Evolutionary conservation across 257 asterid genomes (phyloP).

Genomic region (Ballota nigra): DNA sequence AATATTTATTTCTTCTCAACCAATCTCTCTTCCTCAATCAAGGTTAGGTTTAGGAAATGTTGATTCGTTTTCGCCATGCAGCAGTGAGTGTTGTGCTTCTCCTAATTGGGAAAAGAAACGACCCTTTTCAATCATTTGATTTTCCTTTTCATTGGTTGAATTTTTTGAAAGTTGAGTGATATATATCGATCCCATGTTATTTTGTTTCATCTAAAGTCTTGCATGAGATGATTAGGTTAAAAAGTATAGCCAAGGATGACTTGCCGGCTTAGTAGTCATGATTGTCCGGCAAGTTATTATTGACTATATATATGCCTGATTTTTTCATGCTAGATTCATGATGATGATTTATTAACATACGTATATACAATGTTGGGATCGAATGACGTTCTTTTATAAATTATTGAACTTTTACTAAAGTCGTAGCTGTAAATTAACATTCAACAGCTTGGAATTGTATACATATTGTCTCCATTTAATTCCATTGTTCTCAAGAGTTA

Average conservation of each 20-base stretch:
- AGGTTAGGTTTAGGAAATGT: not conserved
- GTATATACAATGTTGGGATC: no score
- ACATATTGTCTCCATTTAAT: no score
- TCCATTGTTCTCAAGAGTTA: no score
- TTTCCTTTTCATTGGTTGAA: slow-evolving; percentile 8
- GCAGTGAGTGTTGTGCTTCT: slow-evolving; percentile 22
- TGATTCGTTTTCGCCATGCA: not conserved
- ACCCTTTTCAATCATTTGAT: not conserved
- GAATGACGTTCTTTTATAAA: not conserved
- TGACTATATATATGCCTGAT: slow-evolving; percentile 58
- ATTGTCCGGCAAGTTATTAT: slow-evolving; percentile 60
- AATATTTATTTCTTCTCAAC: slow-evolving; percentile 16
- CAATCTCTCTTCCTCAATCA: slow-evolving; percentile 20
- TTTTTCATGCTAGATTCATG: slow-evolving; percentile 55
- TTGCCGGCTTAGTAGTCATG: no score
- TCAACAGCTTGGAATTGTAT: no score
- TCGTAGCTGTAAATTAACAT: no score
- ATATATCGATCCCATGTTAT: no score
- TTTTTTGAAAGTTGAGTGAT: not conserved
- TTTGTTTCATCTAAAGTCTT: slow-evolving; percentile 48
- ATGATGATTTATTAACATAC: slow-evolving; percentile 24
- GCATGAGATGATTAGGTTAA: slow-evolving; percentile 59
- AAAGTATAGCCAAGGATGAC: slow-evolving; percentile 93
- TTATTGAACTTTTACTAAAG: no score
- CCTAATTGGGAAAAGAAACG: slow-evolving; percentile 16